Conservation (phyloP, 345 rosid genomes). For the Carallia brachiata region DNA sequence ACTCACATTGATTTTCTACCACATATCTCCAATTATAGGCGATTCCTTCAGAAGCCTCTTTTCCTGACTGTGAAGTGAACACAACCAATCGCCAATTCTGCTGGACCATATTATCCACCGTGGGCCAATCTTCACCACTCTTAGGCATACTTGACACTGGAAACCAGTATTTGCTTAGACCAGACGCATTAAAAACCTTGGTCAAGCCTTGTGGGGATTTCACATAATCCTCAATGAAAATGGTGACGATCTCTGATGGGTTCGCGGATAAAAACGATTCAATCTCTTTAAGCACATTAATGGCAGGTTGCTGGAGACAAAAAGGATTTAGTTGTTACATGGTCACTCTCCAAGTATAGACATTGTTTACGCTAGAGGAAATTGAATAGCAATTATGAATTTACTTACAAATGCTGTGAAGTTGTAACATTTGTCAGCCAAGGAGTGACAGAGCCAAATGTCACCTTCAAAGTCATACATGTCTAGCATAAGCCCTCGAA, state of each 20-base stretch:
- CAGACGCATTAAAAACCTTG: conserved; percentile 78
- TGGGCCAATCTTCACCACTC: conserved; percentile 87
- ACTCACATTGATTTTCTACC: conserved; percentile 82
- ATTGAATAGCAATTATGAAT: conserved; percentile 6
- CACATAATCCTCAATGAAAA: conserved; percentile 93
- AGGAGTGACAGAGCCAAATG: conserved; percentile 90
- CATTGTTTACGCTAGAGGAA: not conserved
- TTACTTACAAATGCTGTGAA: conserved; percentile 80
- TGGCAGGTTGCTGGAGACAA: conserved; percentile 69
- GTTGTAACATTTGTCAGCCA: conserved; percentile 62
- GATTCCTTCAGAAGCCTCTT: conserved; percentile 87
- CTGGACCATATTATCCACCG: conserved; percentile 79
- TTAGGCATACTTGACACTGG: conserved; percentile 83
- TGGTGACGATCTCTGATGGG: conserved; percentile 81
- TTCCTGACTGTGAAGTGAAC: conserved; percentile 70
- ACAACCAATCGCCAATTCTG: conserved; percentile 80
- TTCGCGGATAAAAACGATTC: conserved; percentile 60
- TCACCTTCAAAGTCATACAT: conserved; percentile 78
- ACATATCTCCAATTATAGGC: conserved; percentile 91
- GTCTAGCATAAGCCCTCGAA: conserved; percentile 91
- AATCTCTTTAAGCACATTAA: conserved; percentile 72
- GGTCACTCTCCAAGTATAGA: not conserved
- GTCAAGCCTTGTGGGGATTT: conserved; percentile 66
- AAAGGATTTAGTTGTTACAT: not conserved
- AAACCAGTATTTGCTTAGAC: conserved; percentile 59